phyloP scores from a whole-genome alignment of 2,329 filamentous ascomycete genomes.

The Diplocarpon mali region DNA sequence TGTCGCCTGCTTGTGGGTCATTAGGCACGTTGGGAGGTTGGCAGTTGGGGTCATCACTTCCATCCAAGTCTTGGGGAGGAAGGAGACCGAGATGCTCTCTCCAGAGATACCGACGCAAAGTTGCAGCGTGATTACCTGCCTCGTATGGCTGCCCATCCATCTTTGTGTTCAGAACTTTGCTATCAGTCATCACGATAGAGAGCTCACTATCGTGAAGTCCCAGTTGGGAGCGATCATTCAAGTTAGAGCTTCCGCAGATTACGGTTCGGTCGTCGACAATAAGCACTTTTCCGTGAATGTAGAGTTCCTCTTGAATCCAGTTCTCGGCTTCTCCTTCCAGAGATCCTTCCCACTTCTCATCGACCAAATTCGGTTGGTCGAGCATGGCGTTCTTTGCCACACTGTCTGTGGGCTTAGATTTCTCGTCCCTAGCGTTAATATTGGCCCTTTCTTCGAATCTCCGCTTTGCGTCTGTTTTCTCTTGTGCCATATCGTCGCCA shows the following conservation, averaged over 20 bases:
- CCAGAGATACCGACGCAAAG: slow-evolving; percentile 73
- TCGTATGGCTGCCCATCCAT: slow-evolving; percentile 73
- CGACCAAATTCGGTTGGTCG: slow-evolving; percentile 47
- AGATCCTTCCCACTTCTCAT: slow-evolving; percentile 67
- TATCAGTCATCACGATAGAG: slow-evolving; percentile 82
- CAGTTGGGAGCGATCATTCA: slow-evolving; percentile 83
- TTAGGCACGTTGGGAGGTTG: slow-evolving; percentile 62
- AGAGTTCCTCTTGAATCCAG: slow-evolving; percentile 92
- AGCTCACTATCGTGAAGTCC: slow-evolving; percentile 88
- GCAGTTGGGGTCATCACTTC: slow-evolving; percentile 57
- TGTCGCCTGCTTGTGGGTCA: slow-evolving; percentile 50
- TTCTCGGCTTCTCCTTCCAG: slow-evolving; percentile 69
- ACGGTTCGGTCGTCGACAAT: slow-evolving; percentile 81
- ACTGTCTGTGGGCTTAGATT: slow-evolving; percentile 29
- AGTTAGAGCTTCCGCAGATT: slow-evolving; percentile 77
- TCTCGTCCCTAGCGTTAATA: slow-evolving; percentile 14
- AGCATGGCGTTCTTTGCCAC: slow-evolving; percentile 79
- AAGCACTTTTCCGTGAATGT: slow-evolving; percentile 84
- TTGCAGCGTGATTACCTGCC: slow-evolving; percentile 72
- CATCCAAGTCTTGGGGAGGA: slow-evolving; percentile 60
- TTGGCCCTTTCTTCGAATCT: slow-evolving; percentile 40
- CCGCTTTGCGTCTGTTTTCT: slow-evolving; percentile 37
- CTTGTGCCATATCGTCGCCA: slow-evolving; percentile 30
- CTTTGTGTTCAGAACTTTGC: slow-evolving; percentile 52
- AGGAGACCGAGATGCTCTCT: slow-evolving; percentile 82